These are phyloP conservation scores for Saprolegnia parasitica DNA, from an alignment of 352 stramenopile genomes.

Conservation along the genomic window DNA sequence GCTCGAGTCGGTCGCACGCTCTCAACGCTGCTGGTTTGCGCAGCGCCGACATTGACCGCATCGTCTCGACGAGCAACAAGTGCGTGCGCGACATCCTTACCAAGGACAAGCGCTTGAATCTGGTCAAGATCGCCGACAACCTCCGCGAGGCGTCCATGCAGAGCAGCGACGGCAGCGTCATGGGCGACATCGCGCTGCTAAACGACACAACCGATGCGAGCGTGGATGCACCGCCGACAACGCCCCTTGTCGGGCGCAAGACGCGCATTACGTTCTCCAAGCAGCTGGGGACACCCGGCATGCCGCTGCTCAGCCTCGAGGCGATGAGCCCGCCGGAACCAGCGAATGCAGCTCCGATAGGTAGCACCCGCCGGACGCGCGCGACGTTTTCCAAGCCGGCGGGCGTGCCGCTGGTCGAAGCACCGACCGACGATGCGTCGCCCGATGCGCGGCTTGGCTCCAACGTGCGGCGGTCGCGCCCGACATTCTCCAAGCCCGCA, in stretches of 20 bases:
- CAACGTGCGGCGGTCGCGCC: not conserved
- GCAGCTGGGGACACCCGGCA: not conserved
- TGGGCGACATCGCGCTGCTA: not conserved
- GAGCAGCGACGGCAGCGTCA: not conserved
- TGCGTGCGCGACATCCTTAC: slow-evolving; percentile 1
- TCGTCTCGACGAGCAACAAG: not conserved
- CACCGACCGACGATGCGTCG: not conserved
- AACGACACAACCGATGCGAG: too few relatives aligned
- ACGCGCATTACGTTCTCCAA: slow-evolving; percentile 19
- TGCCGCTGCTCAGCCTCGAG: not conserved
- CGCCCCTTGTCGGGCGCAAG: slow-evolving; percentile 9
- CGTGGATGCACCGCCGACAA: not conserved
- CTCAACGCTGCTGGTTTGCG: not conserved
- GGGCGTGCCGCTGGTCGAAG: slow-evolving; percentile 1
- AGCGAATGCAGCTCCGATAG: too few relatives aligned
- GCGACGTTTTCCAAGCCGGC: slow-evolving; percentile 3
- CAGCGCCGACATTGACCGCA: slow-evolving; percentile 20
- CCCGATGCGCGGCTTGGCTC: not conserved
- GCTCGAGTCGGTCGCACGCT: too few relatives aligned
- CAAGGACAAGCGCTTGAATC: slow-evolving; percentile 19
- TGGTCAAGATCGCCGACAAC: slow-evolving; percentile 6
- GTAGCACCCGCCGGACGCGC: not conserved
- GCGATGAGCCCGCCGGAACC: not conserved
- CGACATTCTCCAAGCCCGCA: slow-evolving; percentile 6
- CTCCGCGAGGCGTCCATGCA: not conserved